These are phyloP conservation scores for Colletotrichum cereale DNA, from an alignment of 2,329 filamentous ascomycete genomes.

Conservation along the genomic window DNA sequence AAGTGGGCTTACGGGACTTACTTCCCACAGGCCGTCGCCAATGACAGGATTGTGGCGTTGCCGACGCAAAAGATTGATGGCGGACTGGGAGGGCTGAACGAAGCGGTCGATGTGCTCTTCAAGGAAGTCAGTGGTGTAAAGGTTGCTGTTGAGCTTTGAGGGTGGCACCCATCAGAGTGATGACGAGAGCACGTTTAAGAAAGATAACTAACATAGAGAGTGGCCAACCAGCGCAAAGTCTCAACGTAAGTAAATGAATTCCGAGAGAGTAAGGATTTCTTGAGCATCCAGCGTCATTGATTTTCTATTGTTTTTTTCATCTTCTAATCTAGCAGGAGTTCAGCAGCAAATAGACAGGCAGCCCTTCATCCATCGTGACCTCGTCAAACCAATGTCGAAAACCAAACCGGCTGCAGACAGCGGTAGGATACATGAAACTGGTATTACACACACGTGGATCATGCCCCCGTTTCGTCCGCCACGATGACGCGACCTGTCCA, in stretches of 20 bases:
- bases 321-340: background rate
- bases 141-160: slow-evolving; percentile 21
- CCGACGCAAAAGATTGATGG: slow-evolving; percentile 11
- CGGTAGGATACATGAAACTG: slow-evolving; percentile 8
- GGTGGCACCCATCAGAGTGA: no score
- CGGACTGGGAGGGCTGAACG: slow-evolving; percentile 14
- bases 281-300: background rate
- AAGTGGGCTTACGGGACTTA: slow-evolving; percentile 25
- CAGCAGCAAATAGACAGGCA: background rate
- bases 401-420: background rate
- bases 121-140: slow-evolving; percentile 27
- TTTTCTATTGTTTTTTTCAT: background rate
- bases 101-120: slow-evolving; percentile 21
- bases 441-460: slow-evolving; percentile 28
- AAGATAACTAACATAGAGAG: background rate
- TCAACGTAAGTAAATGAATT: no score
- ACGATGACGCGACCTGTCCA: background rate
- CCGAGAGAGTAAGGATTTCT: background rate
- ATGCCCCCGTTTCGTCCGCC: background rate
- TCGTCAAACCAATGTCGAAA: background rate
- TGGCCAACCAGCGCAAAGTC: background rate
- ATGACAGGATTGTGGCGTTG: background rate
- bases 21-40: slow-evolving; percentile 13
- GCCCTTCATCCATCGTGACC: background rate
- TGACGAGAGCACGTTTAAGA: no score